Conservation (phyloP, 257 asterid genomes). For the Plectranthus barbatus region DNA sequence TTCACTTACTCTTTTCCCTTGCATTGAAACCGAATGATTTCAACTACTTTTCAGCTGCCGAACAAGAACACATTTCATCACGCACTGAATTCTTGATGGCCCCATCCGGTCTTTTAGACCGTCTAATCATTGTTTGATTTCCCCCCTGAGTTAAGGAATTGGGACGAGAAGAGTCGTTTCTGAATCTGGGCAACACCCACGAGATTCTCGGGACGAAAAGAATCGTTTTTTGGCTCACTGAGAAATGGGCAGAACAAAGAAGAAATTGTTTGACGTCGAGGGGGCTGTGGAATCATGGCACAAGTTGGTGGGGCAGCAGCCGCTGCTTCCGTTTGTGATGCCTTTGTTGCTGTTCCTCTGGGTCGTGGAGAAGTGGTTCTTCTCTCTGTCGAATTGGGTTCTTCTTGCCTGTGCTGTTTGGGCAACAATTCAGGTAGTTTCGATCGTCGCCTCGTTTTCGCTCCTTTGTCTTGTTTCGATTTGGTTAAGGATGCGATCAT, state of each 20-base stretch:
- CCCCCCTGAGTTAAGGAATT: slow-evolving; percentile 9
- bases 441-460: background rate
- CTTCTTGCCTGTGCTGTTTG: slow-evolving; percentile 76
- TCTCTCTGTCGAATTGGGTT: slow-evolving; percentile 83
- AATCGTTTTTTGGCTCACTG: background rate
- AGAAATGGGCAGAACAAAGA: slow-evolving; percentile 55
- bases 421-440: slow-evolving; percentile 75
- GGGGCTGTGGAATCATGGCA: slow-evolving; percentile 42
- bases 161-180: slow-evolving; percentile 9
- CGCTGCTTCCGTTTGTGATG: slow-evolving; percentile 52
- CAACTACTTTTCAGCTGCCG: slow-evolving; percentile 14
- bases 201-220: too few relatives aligned
- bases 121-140: background rate
- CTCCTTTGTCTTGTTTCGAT: background rate
- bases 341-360: slow-evolving; percentile 60
- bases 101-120: background rate
- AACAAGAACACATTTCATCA: background rate
- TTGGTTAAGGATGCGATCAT: background rate
- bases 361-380: slow-evolving; percentile 81
- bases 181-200: slow-evolving; percentile 12
- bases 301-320: slow-evolving; percentile 57
- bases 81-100: background rate
- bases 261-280: slow-evolving; percentile 33
- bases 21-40: background rate
- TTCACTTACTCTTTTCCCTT: background rate